phyloP scores from a whole-genome alignment of 208 protist genomes.

The Tritrichomonas musculus region DNA sequence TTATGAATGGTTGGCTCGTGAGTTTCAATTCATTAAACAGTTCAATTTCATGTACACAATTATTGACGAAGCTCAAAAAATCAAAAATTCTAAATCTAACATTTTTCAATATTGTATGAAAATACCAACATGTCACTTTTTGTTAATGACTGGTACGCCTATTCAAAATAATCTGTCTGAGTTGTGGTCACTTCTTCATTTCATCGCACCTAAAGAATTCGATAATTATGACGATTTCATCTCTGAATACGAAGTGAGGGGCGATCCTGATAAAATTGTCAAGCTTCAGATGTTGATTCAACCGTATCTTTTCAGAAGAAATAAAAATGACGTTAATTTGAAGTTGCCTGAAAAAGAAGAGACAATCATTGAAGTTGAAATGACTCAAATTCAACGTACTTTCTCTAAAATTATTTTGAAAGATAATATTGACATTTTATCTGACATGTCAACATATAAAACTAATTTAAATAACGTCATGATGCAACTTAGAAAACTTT shows the following conservation, averaged over 20 bases:
- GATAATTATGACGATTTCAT: conserved; percentile 51
- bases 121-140: conserved; percentile 63
- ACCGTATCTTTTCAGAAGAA: conserved; percentile 70
- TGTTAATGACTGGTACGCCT: conserved; percentile 59
- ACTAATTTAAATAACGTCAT: conserved; percentile 16
- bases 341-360: conserved; percentile 71
- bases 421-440: conserved; percentile 50
- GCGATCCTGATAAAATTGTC: conserved; percentile 46
- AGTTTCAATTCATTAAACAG: conserved; percentile 43
- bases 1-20: conserved; percentile 63
- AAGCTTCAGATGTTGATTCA: conserved; percentile 50
- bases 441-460: conserved; percentile 37
- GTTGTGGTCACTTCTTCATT: conserved; percentile 68
- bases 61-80: conserved; percentile 62
- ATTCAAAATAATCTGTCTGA: conserved; percentile 60
- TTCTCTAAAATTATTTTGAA: conserved; percentile 62
- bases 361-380: conserved; percentile 62
- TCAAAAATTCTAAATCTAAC: conserved; percentile 50
- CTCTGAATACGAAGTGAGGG: conserved; percentile 33
- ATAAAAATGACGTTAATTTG: conserved; percentile 85
- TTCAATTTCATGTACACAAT: conserved; percentile 59
- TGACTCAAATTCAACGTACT: conserved; percentile 63
- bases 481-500: conserved; percentile 72
- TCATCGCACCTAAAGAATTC: conserved; percentile 67
- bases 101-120: conserved; percentile 79